Conservation (phyloP, 2,329 filamentous ascomycete species). For the Myrmaecium sp. region DNA sequence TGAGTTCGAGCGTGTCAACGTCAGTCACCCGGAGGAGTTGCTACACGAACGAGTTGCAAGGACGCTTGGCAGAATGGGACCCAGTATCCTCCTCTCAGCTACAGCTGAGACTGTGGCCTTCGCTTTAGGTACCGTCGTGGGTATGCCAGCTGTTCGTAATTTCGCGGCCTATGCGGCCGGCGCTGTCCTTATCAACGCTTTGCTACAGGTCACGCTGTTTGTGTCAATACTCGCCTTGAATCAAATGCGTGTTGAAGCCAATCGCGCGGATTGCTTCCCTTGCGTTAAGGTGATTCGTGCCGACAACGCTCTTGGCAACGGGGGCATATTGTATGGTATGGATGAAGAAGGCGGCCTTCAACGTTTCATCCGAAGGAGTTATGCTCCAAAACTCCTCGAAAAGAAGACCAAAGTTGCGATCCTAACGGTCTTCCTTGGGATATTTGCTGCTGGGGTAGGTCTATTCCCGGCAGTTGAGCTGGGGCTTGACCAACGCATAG, state of each 20-base stretch:
- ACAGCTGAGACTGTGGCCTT: constrained; percentile 89
- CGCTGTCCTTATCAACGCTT: constrained; percentile 88
- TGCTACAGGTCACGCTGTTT: constrained; percentile 97
- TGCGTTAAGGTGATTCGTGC: constrained; percentile 69
- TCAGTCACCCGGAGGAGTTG: constrained; percentile 75
- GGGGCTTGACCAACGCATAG: constrained; percentile 85
- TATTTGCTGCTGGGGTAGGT: constrained; percentile 74
- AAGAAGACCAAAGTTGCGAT: constrained; percentile 65
- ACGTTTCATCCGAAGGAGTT: constrained; percentile 75
- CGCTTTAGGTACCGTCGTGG: constrained; percentile 78
- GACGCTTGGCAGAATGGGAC: constrained; percentile 88
- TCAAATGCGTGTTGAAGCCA: constrained; percentile 74
- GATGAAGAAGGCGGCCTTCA: constrained; percentile 75
- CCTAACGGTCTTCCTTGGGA: constrained; percentile 64
- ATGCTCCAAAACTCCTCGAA: constrained; percentile 66
- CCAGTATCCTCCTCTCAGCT: constrained; percentile 90
- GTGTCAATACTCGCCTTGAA: constrained; percentile 82
- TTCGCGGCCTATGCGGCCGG: constrained; percentile 94
- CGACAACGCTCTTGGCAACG: constrained; percentile 46
- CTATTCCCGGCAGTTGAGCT: constrained; percentile 72
- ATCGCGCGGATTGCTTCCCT: constrained; percentile 81
- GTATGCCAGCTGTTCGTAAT: constrained; percentile 95
- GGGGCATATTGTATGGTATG: constrained; percentile 49
- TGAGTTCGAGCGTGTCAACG: constrained; percentile 89
- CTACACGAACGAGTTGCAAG: constrained; percentile 74